Percentiles rank a stretch among this genome's conserved stretches.
Evolutionary conservation across 129 eudicot species (phyloP).

Genomic region (Chrysanthemum seticuspe): DNA sequence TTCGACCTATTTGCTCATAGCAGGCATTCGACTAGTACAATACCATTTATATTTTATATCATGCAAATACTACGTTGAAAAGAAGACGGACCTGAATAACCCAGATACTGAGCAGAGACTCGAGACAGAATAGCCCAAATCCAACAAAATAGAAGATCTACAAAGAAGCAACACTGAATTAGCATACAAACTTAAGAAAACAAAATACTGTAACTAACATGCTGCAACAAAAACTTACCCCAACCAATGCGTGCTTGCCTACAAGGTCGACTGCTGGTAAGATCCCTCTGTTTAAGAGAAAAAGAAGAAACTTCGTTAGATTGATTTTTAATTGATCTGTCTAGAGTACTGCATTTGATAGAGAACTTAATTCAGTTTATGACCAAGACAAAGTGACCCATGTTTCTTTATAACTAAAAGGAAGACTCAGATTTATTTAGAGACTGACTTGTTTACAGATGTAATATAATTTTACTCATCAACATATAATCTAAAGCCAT

Average conservation of each 20-base stretch:
- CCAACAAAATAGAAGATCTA: conserved; percentile 75
- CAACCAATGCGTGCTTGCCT: conserved; percentile 69
- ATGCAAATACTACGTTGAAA: neutral
- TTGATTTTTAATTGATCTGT: neutral
- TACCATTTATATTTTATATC: too few relatives aligned
- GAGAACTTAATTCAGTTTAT: neutral
- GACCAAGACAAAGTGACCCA: neutral
- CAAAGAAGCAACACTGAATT: neutral
- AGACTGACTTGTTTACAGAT: too few relatives aligned
- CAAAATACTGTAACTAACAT: neutral
- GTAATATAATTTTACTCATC: neutral
- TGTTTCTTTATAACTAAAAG: too few relatives aligned
- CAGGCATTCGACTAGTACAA: too few relatives aligned
- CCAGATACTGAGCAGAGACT: conserved; percentile 75
- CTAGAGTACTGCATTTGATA: neutral
- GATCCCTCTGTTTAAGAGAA: conserved; percentile 67
- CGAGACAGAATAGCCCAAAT: conserved; percentile 59
- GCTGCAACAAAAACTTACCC: conserved; percentile 56
- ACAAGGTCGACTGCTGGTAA: conserved; percentile 88
- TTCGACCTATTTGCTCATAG: too few relatives aligned
- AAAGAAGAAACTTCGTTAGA: neutral
- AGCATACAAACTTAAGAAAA: neutral
- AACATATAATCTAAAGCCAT: neutral
- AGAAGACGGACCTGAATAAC: conserved; percentile 61
- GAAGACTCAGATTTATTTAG: too few relatives aligned